Evolutionary conservation across 2,329 filamentous ascomycete genomes (phyloP).

Genomic region (Metarhizium album): DNA sequence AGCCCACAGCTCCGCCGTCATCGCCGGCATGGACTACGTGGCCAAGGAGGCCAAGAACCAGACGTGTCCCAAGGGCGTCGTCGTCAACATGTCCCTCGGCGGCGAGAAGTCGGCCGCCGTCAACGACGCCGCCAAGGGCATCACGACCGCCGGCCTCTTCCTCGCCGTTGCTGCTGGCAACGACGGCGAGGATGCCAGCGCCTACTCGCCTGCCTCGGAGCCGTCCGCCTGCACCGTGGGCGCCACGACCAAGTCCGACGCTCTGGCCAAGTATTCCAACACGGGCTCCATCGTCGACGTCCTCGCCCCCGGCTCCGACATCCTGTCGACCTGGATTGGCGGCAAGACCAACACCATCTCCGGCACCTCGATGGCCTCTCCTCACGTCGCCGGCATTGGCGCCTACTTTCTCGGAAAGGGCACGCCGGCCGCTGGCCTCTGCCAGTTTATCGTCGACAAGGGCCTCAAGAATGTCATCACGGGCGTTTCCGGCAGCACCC

Average conservation of each 20-base stretch:
- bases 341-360: conserved; percentile 27
- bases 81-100: conserved; percentile 46
- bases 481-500: conserved; percentile 30
- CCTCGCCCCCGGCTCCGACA: conserved; percentile 34
- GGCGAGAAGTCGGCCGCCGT: conserved; percentile 32
- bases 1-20: conserved; percentile 25
- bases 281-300: conserved; percentile 36
- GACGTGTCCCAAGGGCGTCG: conserved; percentile 30
- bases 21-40: conserved; percentile 34
- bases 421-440: conserved; percentile 33
- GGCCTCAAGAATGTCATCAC: conserved; percentile 30
- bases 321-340: conserved; percentile 34
- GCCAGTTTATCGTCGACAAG: conserved; percentile 32
- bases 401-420: conserved; percentile 34
- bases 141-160: conserved; percentile 34
- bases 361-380: conserved; percentile 31
- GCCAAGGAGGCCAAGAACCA: conserved; percentile 22
- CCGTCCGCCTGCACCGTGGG: conserved; percentile 38
- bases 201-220: conserved; percentile 34
- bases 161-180: conserved; percentile 47
- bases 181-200: conserved; percentile 29
- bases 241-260: conserved; percentile 27
- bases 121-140: conserved; percentile 35
- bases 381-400: conserved; percentile 29
- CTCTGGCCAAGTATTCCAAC: conserved; percentile 37